Base-by-base conservation (phyloP, 129 eudicot genomes). In the Pseudognaphalium luteoalbum region DNA sequence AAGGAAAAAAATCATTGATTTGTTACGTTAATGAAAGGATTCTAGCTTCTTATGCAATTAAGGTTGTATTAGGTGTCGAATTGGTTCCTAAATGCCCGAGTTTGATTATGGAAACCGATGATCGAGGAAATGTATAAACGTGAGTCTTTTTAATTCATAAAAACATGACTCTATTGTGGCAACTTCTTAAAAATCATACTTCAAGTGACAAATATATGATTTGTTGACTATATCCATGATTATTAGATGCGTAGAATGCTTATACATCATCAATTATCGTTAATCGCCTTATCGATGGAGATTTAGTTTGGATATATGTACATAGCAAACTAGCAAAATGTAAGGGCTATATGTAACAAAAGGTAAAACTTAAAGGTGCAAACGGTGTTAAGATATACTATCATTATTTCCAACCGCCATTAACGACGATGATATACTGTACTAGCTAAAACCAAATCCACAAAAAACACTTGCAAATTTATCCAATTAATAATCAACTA, bases 11-110 rank as follows among this genome's bases (percentile, higher is more conserved):
- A 1, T 30, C 17, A 8, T 7, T 59, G 34, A 58, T 68, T n/a
- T 69, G 8, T 70, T 12, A 58, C 68, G n/a, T 54, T 17, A 78
- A n/a, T 70, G 5, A 8, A 33, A 11, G 61, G 51, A 2, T 42
- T 42, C 10, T 42, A 68, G 19, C 58, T 63, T 54, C 51, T 74
- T 41, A 72, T n/a, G 44, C 52, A 20, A 5, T 42, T 71, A 17
- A 17, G 33, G 61, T 29, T 35, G 4, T 54, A 58, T 42, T 59
- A 88, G 94, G 96, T 89, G 69, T 88, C 96, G 4, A 92, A 92
- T 47, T 92, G 97, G 97, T 92, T 92, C 74, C 89, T 92, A 70
- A 92, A 92, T 83, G 97, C 96, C 2, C 83, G 97, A 58, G 97
- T 89, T 9, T 83, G 93, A 51, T 87, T 87, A 62, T 89, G 97